Conservation (phyloP, 2,329 filamentous ascomycete genomes). For the Xylaria sp. region DNA sequence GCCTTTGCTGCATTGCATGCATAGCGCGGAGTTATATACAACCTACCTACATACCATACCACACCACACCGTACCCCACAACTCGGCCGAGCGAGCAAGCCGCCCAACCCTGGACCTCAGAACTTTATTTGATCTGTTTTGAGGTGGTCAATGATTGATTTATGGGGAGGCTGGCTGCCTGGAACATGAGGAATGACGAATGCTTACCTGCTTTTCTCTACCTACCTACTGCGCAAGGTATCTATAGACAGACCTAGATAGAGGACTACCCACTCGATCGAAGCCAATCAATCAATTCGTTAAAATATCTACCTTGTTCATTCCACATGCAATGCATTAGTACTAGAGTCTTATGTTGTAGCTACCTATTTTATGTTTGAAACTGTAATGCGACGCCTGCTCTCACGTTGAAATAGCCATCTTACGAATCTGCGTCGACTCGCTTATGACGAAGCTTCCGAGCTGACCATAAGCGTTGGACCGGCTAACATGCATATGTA, state of each 20-base stretch:
- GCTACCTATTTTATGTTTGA: not conserved
- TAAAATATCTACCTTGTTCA: not conserved
- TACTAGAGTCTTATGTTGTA: not conserved
- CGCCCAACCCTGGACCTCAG: not conserved
- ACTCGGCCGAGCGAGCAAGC: not conserved
- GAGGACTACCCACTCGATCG: constrained; percentile 10
- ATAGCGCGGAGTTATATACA: constrained; percentile 29
- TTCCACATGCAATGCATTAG: not conserved
- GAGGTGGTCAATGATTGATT: not conserved
- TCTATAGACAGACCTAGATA: constrained; percentile 24
- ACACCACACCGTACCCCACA: not conserved
- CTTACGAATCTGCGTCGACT: not conserved
- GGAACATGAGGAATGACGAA: constrained; percentile 6
- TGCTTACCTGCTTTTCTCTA: not conserved
- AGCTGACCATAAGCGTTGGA: not conserved
- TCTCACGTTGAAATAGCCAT: not conserved
- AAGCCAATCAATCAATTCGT: constrained; percentile 1
- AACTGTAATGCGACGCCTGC: not conserved
- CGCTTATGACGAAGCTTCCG: not conserved
- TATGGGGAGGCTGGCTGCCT: not conserved
- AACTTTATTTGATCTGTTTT: not conserved
- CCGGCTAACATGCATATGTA: constrained; percentile 19
- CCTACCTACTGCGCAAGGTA: not conserved
- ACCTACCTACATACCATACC: constrained; percentile 16
- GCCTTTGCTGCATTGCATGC: constrained; percentile 24